Conservation (phyloP, 2,329 filamentous ascomycete genomes). For the Fusarium sp. region DNA sequence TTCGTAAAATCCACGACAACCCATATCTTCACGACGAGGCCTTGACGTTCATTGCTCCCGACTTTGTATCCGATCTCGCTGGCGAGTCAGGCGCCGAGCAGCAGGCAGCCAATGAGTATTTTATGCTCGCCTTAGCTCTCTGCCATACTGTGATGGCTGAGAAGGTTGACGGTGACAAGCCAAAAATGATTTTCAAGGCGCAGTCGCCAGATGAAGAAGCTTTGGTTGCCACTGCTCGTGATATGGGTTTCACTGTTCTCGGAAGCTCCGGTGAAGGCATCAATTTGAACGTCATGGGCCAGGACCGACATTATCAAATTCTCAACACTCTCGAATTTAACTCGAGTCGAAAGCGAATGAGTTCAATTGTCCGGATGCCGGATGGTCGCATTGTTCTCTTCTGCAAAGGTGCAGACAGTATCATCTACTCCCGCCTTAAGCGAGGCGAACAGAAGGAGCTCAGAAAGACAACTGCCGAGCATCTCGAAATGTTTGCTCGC, state of each 20-base stretch:
- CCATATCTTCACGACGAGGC: conserved; percentile 91
- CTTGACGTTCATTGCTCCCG: conserved; percentile 90
- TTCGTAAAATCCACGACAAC: conserved; percentile 86
- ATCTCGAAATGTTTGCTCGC: conserved; percentile 95
- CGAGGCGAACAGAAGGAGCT: conserved; percentile 88
- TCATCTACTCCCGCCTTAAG: conserved; percentile 93
- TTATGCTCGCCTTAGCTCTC: conserved; percentile 95
- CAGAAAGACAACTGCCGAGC: conserved; percentile 85
- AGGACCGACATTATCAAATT: conserved; percentile 86
- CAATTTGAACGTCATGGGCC: conserved; percentile 85
- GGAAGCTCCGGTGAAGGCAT: conserved; percentile 84
- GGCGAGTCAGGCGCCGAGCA: conserved; percentile 83
- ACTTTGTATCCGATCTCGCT: conserved; percentile 85
- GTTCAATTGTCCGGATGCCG: conserved; percentile 94
- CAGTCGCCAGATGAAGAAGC: conserved; percentile 98
- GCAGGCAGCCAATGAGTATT: conserved; percentile 81
- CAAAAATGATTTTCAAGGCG: conserved; percentile 93
- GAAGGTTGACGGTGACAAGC: conserved; percentile 86
- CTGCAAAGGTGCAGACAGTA: conserved; percentile 97
- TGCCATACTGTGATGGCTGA: conserved; percentile 98
- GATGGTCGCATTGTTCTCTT: conserved; percentile 89
- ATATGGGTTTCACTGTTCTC: conserved; percentile 94
- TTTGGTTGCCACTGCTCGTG: conserved; percentile 90
- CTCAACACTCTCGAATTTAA: conserved; percentile 98
- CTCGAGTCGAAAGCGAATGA: conserved; percentile 96